Base-by-base conservation (phyloP, 805 yeast species). In the Kluyveromyces wickerhamii region DNA sequence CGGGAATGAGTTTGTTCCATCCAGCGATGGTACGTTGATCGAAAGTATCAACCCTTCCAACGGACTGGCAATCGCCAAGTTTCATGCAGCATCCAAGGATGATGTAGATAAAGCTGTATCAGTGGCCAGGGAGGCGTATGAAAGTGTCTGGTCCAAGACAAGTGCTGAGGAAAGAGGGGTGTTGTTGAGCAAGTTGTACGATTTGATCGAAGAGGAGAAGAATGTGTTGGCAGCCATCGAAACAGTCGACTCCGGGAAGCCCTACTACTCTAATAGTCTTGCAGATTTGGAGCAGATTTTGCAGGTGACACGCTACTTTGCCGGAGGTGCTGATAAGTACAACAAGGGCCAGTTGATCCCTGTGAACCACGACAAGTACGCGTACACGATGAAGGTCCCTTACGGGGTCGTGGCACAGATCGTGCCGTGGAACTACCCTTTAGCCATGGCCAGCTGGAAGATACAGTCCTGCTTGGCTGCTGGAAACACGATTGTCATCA, bases 321-420 rank as follows among this genome's bases (percentile, higher is more conserved):
- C 85, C 19, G 87, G 88, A 10, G 71, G 73, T 60, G 80, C 84
- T 25, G 80, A 77, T 51, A 72, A 75, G 59, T 67, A 72, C 42
- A 37, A 41, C 21, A 61, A 60, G 40, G 89, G 89, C 17, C 60
- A 69, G 37, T 67, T 74, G 19, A 65, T 78, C 35, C 81, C 79
- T 48, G 65, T 76, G n/a, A 77, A 71, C 33, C 59, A 60, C 27
- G 67, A 71, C 19, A 75, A 74, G 50, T 70, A 67, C 35, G 65
- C 66, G 14, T 67, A 65, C 47, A 68, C 72, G 18, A 58, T 66
- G 30, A 71, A 65, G 42, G 67, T 62, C 45, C 73, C 73, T n/a
- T 57, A 57, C 44, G 72, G 72, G 19, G 71, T 66, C 4, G 65
- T 65, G 32, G 72, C 65, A 4, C 69, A 63, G 44, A 63, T 67